phyloP scores from a whole-genome alignment of 2,329 filamentous ascomycete species.

The Colletotrichum sp. region DNA sequence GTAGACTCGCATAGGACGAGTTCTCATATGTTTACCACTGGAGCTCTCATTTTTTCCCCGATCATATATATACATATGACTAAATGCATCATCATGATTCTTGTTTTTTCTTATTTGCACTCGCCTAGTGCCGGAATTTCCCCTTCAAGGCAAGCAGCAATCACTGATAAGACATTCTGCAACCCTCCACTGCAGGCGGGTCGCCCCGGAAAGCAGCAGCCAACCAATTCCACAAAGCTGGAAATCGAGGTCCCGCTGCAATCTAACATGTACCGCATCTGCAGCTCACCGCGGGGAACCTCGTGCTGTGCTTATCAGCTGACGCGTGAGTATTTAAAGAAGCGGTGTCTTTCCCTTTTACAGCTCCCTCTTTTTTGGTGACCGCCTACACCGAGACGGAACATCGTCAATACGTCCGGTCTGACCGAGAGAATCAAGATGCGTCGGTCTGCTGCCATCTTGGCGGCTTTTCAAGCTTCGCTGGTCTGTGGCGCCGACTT shows the following conservation, averaged over 20 bases:
- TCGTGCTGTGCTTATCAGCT: neutral
- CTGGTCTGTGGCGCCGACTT: neutral
- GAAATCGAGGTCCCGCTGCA: neutral
- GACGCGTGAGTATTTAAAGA: neutral
- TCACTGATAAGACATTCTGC: neutral
- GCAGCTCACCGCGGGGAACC: neutral
- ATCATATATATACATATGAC: neutral
- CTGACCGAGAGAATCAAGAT: neutral
- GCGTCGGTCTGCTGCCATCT: neutral
- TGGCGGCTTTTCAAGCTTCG: neutral
- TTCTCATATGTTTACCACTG: neutral
- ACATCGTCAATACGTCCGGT: neutral
- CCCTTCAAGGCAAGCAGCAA: neutral
- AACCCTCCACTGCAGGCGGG: neutral
- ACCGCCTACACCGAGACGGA: neutral
- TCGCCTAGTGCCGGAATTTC: neutral
- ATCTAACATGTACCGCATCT: neutral
- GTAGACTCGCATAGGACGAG: neutral
- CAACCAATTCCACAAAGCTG: neutral
- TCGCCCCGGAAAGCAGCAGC: neutral
- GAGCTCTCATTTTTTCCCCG: neutral
- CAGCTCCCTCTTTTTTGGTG: neutral
- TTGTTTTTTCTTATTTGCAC: neutral
- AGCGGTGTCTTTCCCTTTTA: neutral
- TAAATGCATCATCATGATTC: neutral